Conservation (phyloP, 495 filamentous ascomycete species). For the Filosporella fistucella region DNA sequence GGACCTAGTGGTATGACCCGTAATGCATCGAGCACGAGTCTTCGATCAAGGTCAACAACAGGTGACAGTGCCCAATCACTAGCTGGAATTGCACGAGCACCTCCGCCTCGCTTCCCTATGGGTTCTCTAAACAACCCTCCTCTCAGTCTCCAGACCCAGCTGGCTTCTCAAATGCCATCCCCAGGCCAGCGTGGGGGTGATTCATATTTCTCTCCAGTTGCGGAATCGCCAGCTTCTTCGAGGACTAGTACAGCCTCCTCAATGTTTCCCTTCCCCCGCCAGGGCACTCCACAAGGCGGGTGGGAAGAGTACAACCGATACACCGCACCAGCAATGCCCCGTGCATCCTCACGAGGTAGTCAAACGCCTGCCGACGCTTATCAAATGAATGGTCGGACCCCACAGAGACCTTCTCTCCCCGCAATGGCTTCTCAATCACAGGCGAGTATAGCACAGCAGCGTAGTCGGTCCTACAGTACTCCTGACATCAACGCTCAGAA, state of each 20-base stretch:
- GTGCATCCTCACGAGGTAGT: constrained; percentile 75
- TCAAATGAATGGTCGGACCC: constrained; percentile 58
- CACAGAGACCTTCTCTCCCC: constrained; percentile 77
- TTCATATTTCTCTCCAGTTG: constrained; percentile 89
- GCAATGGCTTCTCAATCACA: constrained; percentile 53
- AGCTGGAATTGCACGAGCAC: constrained; percentile 40
- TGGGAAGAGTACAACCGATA: constrained; percentile 70
- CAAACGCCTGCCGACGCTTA: constrained; percentile 54
- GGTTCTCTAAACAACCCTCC: constrained; percentile 46
- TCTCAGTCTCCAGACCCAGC: constrained; percentile 71
- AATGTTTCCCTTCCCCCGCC: constrained; percentile 73
- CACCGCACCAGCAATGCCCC: constrained; percentile 80
- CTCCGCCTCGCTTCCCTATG: constrained; percentile 65
- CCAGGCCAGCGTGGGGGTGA: constrained; percentile 37
- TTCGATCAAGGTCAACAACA: constrained; percentile 77
- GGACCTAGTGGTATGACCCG: constrained; percentile 49
- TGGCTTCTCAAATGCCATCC: constrained; percentile 36
- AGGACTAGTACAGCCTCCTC: constrained; percentile 62
- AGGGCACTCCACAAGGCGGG: constrained; percentile 56
- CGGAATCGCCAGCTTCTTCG: constrained; percentile 78
- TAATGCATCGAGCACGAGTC: constrained; percentile 74
- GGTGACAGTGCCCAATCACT: constrained; percentile 58
- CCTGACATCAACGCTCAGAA: constrained; percentile 51
- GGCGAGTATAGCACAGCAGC: constrained; percentile 35
- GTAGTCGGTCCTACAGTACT: constrained; percentile 58